A percentile compares a stretch with the other conserved stretches of the same genome.
phyloP scores from a whole-genome alignment of 2,329 filamentous ascomycete genomes.

The Ophiosphaerella narmari region DNA sequence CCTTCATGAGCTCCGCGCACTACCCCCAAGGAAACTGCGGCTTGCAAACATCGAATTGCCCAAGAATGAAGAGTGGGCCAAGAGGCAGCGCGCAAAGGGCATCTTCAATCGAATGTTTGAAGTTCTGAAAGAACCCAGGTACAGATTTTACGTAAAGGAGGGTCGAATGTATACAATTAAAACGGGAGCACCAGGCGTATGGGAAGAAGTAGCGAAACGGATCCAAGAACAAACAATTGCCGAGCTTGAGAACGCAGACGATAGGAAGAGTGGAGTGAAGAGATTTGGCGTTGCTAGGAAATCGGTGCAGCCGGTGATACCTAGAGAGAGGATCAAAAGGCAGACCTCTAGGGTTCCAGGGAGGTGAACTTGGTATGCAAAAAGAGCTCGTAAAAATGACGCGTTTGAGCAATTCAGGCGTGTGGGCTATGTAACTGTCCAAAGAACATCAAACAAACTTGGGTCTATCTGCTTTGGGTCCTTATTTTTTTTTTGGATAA shows the following conservation, averaged over 20 bases:
- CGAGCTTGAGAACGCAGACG: background rate
- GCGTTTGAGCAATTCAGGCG: too few relatives aligned
- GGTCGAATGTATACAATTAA: conserved; percentile 35
- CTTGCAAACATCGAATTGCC: conserved; percentile 42
- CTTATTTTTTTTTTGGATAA: too few relatives aligned
- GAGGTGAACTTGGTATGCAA: too few relatives aligned
- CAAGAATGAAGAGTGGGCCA: conserved; percentile 24
- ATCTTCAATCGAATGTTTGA: conserved; percentile 22
- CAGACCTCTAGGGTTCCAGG: too few relatives aligned
- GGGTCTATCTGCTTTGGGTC: too few relatives aligned
- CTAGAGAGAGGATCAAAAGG: too few relatives aligned
- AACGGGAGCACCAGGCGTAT: conserved; percentile 41
- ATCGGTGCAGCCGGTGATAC: too few relatives aligned
- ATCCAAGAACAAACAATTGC: conserved; percentile 33
- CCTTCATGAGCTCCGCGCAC: conserved; percentile 39
- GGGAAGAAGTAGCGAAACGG: conserved; percentile 38
- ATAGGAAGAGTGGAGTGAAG: too few relatives aligned
- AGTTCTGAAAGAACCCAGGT: conserved; percentile 35
- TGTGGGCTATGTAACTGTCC: too few relatives aligned
- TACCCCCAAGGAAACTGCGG: conserved; percentile 30
- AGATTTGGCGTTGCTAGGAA: too few relatives aligned
- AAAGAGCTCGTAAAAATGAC: too few relatives aligned
- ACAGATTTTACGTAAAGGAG: conserved; percentile 44
- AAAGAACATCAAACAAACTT: too few relatives aligned
- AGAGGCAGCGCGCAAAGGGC: conserved; percentile 24